A percentile compares a stretch with the other conserved stretches of the same genome.
These are phyloP conservation scores for Pleurotus cornucopiae DNA, from an alignment of 768 basidiomycete species.

Conservation along the genomic window DNA sequence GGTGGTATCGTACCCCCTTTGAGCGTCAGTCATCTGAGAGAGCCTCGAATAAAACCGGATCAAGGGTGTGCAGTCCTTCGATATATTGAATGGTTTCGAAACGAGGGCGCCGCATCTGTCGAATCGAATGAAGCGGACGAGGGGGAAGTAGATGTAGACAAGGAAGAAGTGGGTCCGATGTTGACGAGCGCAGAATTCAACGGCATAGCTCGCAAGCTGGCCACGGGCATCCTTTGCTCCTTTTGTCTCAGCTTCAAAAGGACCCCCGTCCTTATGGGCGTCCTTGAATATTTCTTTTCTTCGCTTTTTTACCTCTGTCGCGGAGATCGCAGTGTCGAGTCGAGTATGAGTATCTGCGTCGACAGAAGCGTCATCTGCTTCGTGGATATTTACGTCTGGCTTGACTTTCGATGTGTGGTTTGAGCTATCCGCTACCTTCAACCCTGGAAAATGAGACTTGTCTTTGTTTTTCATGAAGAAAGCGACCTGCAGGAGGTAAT, in stretches of 20 bases:
- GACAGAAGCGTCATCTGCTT: not conserved
- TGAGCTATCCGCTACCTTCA: not conserved
- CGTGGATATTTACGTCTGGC: not conserved
- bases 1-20: not conserved
- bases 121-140: slow-evolving; percentile 28
- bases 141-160: slow-evolving; percentile 19
- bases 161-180: slow-evolving; percentile 27
- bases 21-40: not conserved
- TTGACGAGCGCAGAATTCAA: slow-evolving; percentile 19
- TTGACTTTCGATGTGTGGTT: not conserved
- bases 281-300: not conserved
- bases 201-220: slow-evolving; percentile 20
- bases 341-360: not conserved
- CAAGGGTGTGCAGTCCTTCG: slow-evolving; percentile 9
- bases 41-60: slow-evolving; percentile 22
- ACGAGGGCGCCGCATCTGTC: slow-evolving; percentile 29
- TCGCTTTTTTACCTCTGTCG: not conserved
- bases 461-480: too few relatives aligned
- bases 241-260: not conserved
- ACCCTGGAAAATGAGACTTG: too few relatives aligned
- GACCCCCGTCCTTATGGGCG: not conserved
- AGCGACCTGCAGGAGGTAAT: too few relatives aligned
- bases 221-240: slow-evolving; percentile 5
- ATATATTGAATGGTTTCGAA: slow-evolving; percentile 19
- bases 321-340: not conserved